Evolutionary conservation across 1,139 yeast species (phyloP).

Genomic region (Petasospora rhodanensis): DNA sequence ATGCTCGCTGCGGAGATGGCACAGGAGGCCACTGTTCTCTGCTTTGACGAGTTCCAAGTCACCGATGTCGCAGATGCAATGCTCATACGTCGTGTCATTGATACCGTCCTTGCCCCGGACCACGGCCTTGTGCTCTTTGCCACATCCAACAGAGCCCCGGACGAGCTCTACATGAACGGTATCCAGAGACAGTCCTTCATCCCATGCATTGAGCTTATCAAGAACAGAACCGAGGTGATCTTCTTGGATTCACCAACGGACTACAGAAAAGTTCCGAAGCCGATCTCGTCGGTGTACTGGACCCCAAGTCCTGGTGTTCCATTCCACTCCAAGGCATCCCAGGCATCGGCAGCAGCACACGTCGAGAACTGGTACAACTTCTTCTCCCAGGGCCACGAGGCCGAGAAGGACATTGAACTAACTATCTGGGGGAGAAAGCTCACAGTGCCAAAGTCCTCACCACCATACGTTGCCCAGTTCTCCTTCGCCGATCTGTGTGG

Average conservation of each 20-base stretch:
- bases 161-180: slow-evolving; percentile 87
- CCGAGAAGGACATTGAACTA: slow-evolving; percentile 40
- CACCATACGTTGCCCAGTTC: slow-evolving; percentile 84
- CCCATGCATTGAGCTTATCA: slow-evolving; percentile 83
- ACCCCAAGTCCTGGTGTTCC: slow-evolving; percentile 62
- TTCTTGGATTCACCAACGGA: slow-evolving; percentile 88
- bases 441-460: slow-evolving; percentile 67
- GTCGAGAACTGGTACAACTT: slow-evolving; percentile 71
- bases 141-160: slow-evolving; percentile 93
- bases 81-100: slow-evolving; percentile 74
- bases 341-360: slow-evolving; percentile 57
- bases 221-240: slow-evolving; percentile 69
- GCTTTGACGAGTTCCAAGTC: slow-evolving; percentile 95
- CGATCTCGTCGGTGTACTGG: slow-evolving; percentile 76
- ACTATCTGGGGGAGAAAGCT: slow-evolving; percentile 87
- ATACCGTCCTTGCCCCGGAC: slow-evolving; percentile 55
- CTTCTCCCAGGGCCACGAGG: slow-evolving; percentile 56
- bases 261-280: slow-evolving; percentile 83
- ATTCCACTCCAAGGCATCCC: slow-evolving; percentile 47
- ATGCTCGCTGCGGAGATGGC: slow-evolving; percentile 82
- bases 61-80: slow-evolving; percentile 98
- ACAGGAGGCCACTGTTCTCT: slow-evolving; percentile 65
- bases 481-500: slow-evolving; percentile 85
- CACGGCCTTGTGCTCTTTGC: slow-evolving; percentile 88
- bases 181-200: slow-evolving; percentile 86